Conservation (phyloP, 257 asterid genomes). For the Cordia subcordata region DNA sequence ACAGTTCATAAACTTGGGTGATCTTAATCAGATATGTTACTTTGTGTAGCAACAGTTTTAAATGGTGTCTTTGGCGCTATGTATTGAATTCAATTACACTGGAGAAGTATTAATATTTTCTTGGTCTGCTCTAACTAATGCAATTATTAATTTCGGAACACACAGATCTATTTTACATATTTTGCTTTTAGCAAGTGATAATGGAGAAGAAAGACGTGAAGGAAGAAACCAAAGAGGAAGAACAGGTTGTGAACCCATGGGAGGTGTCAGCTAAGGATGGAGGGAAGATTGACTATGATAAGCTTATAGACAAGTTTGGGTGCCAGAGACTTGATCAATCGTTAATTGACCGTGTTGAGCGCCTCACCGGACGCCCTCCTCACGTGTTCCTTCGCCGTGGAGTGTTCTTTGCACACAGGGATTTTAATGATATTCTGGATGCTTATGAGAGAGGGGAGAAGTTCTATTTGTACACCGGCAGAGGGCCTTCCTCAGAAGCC, state of each 20-base stretch:
- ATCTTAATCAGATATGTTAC: too few species aligned
- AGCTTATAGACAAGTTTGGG: conserved; percentile 81
- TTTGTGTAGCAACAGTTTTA: too few species aligned
- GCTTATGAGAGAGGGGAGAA: conserved; percentile 78
- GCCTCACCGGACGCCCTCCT: conserved; percentile 67
- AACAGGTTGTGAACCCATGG: conserved; percentile 86
- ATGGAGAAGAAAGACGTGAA: conserved; percentile 26
- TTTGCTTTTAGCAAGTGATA: background rate
- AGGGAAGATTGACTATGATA: conserved; percentile 87
- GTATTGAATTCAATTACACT: too few species aligned
- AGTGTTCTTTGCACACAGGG: conserved; percentile 93
- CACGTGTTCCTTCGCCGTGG: conserved; percentile 99
- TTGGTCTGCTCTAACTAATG: too few species aligned
- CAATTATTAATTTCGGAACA: too few species aligned
- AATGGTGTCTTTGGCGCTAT: background rate
- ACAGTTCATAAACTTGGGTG: too few species aligned
- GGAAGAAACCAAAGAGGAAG: conserved; percentile 26
- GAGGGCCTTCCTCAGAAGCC: conserved; percentile 97
- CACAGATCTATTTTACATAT: background rate
- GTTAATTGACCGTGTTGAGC: conserved; percentile 64
- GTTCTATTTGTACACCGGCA: conserved; percentile 86
- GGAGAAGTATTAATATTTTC: too few species aligned
- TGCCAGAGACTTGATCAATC: conserved; percentile 79
- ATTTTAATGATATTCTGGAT: conserved; percentile 62
- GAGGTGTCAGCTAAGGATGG: conserved; percentile 81